Conservation (phyloP, 192 early-diverging fungal species). For the Coemansia sp. region DNA sequence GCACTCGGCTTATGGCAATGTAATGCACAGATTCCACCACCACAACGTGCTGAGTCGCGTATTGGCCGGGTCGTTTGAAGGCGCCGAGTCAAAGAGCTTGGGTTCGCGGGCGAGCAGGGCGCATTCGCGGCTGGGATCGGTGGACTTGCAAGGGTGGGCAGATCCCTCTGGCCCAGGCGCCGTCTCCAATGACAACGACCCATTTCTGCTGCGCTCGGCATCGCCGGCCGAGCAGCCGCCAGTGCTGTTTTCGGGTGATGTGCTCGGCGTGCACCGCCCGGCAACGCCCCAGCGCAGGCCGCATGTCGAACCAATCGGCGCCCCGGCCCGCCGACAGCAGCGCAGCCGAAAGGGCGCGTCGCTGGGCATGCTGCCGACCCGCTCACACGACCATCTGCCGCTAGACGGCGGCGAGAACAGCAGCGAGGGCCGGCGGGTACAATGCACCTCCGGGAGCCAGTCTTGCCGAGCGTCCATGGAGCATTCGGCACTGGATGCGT, state of each 20-base stretch:
- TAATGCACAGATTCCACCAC: background rate
- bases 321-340: slow-evolving; percentile 20
- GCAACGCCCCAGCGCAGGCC: slow-evolving; percentile 7
- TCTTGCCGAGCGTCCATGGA: too few relatives aligned
- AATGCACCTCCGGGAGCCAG: background rate
- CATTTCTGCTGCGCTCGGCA: slow-evolving; percentile 17
- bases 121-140: slow-evolving; percentile 7
- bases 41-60: slow-evolving; percentile 1
- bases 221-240: slow-evolving; percentile 31
- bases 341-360: slow-evolving; percentile 6
- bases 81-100: too few relatives aligned
- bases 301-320: slow-evolving; percentile 39
- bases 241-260: slow-evolving; percentile 21
- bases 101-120: background rate
- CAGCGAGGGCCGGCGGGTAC: too few relatives aligned
- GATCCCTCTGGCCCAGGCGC: background rate
- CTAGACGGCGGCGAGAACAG: too few relatives aligned
- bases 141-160: slow-evolving; percentile 2
- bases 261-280: slow-evolving; percentile 17
- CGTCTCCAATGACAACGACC: background rate
- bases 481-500: too few relatives aligned
- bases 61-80: background rate
- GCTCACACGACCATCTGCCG: background rate
- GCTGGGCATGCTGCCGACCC: slow-evolving; percentile 4
- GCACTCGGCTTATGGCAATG: background rate